A percentile compares a stretch with the other conserved stretches of the same genome.
Evolutionary conservation across 1,284 basidiomycete species (phyloP).

Genomic region (Rhodotorula sp.): DNA sequence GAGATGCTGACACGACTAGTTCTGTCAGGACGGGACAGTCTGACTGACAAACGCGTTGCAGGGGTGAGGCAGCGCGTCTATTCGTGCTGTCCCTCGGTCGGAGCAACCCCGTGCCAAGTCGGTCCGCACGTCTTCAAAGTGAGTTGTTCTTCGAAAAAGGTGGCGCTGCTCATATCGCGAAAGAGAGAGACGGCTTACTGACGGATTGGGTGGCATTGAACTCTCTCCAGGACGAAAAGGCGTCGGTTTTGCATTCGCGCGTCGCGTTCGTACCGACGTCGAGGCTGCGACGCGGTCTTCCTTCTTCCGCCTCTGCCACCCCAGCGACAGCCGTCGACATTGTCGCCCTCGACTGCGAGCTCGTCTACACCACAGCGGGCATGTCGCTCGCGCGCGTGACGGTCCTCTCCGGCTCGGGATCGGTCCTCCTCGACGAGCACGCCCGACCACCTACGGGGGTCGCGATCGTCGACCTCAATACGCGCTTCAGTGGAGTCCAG

Average conservation of each 20-base stretch:
- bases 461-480: conserved; percentile 78
- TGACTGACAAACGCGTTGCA: conserved; percentile 48
- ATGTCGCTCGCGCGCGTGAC: conserved; percentile 83
- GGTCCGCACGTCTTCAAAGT: conserved; percentile 44
- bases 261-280: conserved; percentile 65
- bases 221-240: conserved; percentile 61
- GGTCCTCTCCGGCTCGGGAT: conserved; percentile 71
- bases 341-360: conserved; percentile 82
- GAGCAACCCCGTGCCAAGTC: conserved; percentile 43
- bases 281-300: conserved; percentile 39
- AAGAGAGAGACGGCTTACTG: background rate
- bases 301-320: background rate
- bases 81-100: conserved; percentile 43
- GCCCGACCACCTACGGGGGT: conserved; percentile 74
- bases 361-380: conserved; percentile 87
- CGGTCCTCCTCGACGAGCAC: conserved; percentile 73
- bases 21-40: too few relatives aligned
- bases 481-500: conserved; percentile 80
- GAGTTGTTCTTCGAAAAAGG: background rate
- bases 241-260: conserved; percentile 67
- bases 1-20: too few relatives aligned
- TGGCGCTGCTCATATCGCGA: background rate
- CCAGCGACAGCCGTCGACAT: conserved; percentile 29
- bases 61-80: conserved; percentile 50
- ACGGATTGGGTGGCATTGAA: background rate